Evolutionary conservation across 306 rosid species (phyloP), one percentile per base, ranked within the genome.

Genomic region (Senna siamea): DNA sequence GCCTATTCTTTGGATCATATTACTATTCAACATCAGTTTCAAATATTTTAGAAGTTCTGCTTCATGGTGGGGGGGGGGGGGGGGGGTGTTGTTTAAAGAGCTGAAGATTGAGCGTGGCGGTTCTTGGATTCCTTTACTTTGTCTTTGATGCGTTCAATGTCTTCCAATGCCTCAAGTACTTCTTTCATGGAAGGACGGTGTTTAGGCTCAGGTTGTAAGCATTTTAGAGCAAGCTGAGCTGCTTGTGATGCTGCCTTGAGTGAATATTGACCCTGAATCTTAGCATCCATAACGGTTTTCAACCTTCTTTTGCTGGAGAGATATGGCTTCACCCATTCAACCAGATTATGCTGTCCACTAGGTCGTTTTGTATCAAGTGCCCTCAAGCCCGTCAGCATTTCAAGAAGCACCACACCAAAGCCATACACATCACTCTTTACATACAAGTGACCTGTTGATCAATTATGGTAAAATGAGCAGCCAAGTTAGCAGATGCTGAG

Each of bases 401-500:
- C 97, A 4, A 94, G 97, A 70, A 89, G 79, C 68, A 94, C 93
- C 7, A 91, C 98, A 12, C 98, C 98, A 34, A 89, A 94, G 4
- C 97, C 97, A 37, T 91, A 94, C 13, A 94, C 97, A 30, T 94
- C 97, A 59, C 98, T 94, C 74, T 91, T 91, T 12, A 91, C 93
- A 38, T 89, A 91, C 72, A 94, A 82, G 82, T 91, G 97, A 1
- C 98, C 98, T 94, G 90, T 83, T 74, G 3, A 60, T 7, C 66
- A 76, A 66, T 10, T 19, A 66, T 32, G 6, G 19, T 18, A 30
- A 37, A 56, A 55, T 59, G 56, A 64, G 66, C 38, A 80, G 41
- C 23, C 46, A 43, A 40, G 53, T 60, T 50, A 78, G 73, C 28
- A 5, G 30, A 9, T 76, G 51, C 44, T 72, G 20, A 47, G n/a